Base-by-base conservation (phyloP, 2,329 filamentous ascomycete species). In the Penicillium sp. region DNA sequence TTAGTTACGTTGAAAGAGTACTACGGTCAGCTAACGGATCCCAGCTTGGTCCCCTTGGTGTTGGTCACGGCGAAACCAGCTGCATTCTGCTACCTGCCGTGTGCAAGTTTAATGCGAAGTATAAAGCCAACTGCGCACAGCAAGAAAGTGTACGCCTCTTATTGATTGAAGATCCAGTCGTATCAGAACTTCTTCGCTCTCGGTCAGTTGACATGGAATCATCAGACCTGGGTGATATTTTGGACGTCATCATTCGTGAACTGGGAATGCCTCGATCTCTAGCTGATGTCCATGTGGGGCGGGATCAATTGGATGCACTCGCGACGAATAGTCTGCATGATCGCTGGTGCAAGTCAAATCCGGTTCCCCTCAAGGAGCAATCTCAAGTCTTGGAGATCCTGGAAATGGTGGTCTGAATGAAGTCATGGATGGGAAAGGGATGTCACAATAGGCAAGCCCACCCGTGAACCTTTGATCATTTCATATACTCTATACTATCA, bases 41-140 rank as follows among this genome's bases (percentile, higher is more conserved):
- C 21, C 39, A 77, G 67, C 72, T 83, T 0, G 80, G 81, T 0
- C 82, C 83, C 0, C 65, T 83, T 3, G 83, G 83, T 0, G 83
- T 86, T 2, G 79, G 81, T 0, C 83, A 87, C 62, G 84, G 84
- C 10, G 83, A 85, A 67, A 86, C 83, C 27, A 83, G 80, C 60
- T 86, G 79, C 63, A 79, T 81, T 43, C 72, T 83, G 52, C 73
- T 81, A 34, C 83, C 83, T 0, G 77, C 79, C 0, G 82, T 86
- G 5, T 81, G 81, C 63, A 81, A 80, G 63, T 86, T 76, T 63
- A 87, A 86, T 54, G 71, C 73, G 2, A 67, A 64, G 34, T 67
- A 75, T 46, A 75, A 76, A 5, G 73, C 74, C 2, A 79, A 78
- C 29, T 67, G 68, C 8, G 72, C 74, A 8, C 69, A 75, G 16